Evolutionary conservation across 169 alveolate genomes (phyloP), one percentile per base, ranked within the genome.

Genomic region (Plasmodium relictum): DNA sequence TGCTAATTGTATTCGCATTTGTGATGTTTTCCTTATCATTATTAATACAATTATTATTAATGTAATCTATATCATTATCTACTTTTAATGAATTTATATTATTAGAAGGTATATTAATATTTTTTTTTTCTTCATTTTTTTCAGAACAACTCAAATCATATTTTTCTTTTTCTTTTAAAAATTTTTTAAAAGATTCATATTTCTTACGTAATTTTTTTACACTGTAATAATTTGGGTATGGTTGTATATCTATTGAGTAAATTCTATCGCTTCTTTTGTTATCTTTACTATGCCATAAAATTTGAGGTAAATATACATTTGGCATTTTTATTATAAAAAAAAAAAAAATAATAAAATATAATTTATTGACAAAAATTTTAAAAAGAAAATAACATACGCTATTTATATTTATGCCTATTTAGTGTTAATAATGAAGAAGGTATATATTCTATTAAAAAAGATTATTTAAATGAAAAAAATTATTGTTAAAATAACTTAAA

Each of bases 201-300:
- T 73, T 76, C 65, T 52, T 76, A 62, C 37, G 42, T 73, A 83
- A 44, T 59, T 68, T 69, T 76, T 69, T 69, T 10, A 66, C 68
- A 54, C 88, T 78, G 52, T 89, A 74, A 52, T 91, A 80, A 69
- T 93, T 83, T 65, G 93, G 80, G 26, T 87, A 89, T 37, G 98
- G 98, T 91, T 96, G 98, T 87, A 95, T 91, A 83, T 96, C 98
- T 59, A 96, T 73, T 9, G 98, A 96, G 85, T 96, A 96, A 45
- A 96, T 97, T 56, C 98, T 95, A 73, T 96, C 98, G 39, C 98
- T 93, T 52, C 94, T 93, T 68, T 95, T 96, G 93, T 96, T 95
- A 92, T 96, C 98, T 86, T 96, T 96, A 88, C 97, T 94, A 85
- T 96, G 98, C 98, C 98, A 96, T 56, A 96, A 80, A 24, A 96